Percentiles rank a stretch among this genome's conserved stretches.
Evolutionary conservation across 345 rosid species (phyloP).

Genomic region (Anacardium occidentale): DNA sequence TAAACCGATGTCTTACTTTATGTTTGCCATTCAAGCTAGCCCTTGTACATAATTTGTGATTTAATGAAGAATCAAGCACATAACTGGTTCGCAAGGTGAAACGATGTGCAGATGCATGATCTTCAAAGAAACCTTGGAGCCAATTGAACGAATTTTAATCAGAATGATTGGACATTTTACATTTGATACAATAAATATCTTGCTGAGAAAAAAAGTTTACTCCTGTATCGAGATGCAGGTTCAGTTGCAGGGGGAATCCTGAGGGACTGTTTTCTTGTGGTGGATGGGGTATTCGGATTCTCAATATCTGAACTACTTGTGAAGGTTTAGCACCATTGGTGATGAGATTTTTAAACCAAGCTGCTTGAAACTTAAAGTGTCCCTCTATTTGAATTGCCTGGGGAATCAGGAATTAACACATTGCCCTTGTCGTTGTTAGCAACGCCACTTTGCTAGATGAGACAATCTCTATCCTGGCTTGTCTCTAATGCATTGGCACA

Average conservation of each 20-base stretch:
- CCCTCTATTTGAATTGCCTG: constrained; percentile 60
- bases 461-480: constrained; percentile 90
- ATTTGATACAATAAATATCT: constrained; percentile 30
- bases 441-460: constrained; percentile 97
- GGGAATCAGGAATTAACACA: constrained; percentile 40
- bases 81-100: too few relatives aligned
- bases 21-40: too few relatives aligned
- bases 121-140: not conserved
- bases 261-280: too few relatives aligned
- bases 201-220: not conserved
- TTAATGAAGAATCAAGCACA: not conserved
- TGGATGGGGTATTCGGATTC: constrained; percentile 30
- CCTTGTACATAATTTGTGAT: too few relatives aligned
- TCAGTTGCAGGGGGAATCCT: constrained; percentile 17
- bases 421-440: constrained; percentile 38
- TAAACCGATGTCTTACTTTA: too few relatives aligned
- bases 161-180: constrained; percentile 27
- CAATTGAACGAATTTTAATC: constrained; percentile 4
- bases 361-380: constrained; percentile 54
- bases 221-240: constrained; percentile 14
- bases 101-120: not conserved
- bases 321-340: constrained; percentile 67
- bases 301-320: constrained; percentile 42
- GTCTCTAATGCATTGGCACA: constrained; percentile 64
- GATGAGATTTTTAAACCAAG: constrained; percentile 82